Conservation (phyloP, 768 basidiomycete genomes). For the Mycena epipterygia region DNA sequence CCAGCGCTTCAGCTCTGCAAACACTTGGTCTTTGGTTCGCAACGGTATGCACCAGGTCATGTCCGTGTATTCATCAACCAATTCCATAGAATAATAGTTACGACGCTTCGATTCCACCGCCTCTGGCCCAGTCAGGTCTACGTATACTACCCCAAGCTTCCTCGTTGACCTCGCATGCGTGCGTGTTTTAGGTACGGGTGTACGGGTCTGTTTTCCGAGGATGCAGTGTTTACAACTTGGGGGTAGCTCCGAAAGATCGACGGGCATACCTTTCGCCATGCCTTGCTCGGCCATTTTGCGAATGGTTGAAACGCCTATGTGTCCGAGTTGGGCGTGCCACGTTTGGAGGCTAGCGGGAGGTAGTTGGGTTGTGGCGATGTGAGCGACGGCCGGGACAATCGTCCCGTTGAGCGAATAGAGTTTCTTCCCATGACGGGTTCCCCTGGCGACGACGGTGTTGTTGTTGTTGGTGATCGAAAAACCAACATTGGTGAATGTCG, state of each 20-base stretch:
- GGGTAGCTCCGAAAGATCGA: constrained; percentile 27
- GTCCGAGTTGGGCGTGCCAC: constrained; percentile 38
- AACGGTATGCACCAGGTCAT: background rate
- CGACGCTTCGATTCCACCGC: constrained; percentile 3
- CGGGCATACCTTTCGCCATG: constrained; percentile 34
- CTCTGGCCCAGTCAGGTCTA: constrained; percentile 34
- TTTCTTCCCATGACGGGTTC: background rate
- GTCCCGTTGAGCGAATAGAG: constrained; percentile 18
- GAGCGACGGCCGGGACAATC: background rate
- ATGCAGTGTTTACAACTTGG: constrained; percentile 35
- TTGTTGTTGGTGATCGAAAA: background rate
- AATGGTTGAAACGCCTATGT: constrained; percentile 30
- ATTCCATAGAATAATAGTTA: background rate
- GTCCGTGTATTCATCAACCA: background rate
- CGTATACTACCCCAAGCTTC: constrained; percentile 27
- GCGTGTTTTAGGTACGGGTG: constrained; percentile 29
- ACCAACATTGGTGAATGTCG: constrained; percentile 9
- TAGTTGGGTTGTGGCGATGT: constrained; percentile 13
- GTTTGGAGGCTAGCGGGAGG: constrained; percentile 23
- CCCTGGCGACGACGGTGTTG: constrained; percentile 11
- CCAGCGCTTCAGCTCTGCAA: background rate
- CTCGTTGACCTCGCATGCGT: constrained; percentile 5
- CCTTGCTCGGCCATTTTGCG: constrained; percentile 17
- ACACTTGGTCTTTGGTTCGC: background rate
- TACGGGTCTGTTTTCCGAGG: constrained; percentile 32